A percentile compares a stretch with the other conserved stretches of the same genome.
These are phyloP conservation scores for Tricholomella constricta DNA, from an alignment of 768 basidiomycete genomes.

Conservation along the genomic window DNA sequence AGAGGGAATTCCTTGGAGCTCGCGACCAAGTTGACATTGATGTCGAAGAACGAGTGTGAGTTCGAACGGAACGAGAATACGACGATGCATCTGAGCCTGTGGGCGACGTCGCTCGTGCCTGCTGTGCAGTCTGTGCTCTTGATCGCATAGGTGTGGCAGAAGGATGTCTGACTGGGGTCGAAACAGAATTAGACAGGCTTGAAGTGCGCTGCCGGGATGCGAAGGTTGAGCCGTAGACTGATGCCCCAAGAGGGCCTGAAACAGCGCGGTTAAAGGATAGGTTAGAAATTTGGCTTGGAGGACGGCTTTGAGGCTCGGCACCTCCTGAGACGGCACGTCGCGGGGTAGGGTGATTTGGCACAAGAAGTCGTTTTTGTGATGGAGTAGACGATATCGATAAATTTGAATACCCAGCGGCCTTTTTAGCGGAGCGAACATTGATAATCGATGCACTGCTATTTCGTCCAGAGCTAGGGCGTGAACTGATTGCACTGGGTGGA, in stretches of 20 bases:
- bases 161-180: slow-evolving; percentile 35
- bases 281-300: slow-evolving; percentile 60
- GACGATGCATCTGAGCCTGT: slow-evolving; percentile 61
- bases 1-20: slow-evolving; percentile 65
- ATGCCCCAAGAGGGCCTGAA: slow-evolving; percentile 62
- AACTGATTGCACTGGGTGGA: slow-evolving; percentile 64
- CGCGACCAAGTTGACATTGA: slow-evolving; percentile 68
- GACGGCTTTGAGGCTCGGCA: slow-evolving; percentile 45
- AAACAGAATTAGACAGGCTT: slow-evolving; percentile 52
- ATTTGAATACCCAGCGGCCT: slow-evolving; percentile 37
- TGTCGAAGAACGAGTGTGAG: slow-evolving; percentile 41
- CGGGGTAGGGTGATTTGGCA: slow-evolving; percentile 46
- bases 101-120: slow-evolving; percentile 55
- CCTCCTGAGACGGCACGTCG: slow-evolving; percentile 53
- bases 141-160: slow-evolving; percentile 38
- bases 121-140: slow-evolving; percentile 40
- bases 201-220: slow-evolving; percentile 83
- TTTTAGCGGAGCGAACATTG: slow-evolving; percentile 27
- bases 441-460: slow-evolving; percentile 52
- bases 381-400: slow-evolving; percentile 42
- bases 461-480: slow-evolving; percentile 58
- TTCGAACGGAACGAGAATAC: slow-evolving; percentile 45
- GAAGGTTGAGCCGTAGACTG: slow-evolving; percentile 66
- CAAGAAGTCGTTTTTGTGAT: slow-evolving; percentile 44
- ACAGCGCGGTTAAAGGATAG: slow-evolving; percentile 61